Evolutionary conservation across 2,329 filamentous ascomycete species (phyloP).

Genomic region (Xylaria sp.): DNA sequence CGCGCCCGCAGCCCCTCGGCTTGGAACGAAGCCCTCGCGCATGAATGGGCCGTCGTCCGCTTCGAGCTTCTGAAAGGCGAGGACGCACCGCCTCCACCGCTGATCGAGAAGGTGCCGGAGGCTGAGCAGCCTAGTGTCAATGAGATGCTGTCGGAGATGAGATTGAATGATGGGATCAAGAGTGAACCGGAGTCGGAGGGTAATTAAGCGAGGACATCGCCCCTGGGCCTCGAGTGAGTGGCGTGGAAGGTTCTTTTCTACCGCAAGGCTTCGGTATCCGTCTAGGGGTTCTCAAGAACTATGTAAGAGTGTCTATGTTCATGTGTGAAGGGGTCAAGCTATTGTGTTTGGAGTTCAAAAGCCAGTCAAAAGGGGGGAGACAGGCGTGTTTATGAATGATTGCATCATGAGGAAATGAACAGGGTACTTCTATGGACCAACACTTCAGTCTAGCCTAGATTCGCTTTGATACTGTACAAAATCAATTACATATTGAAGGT

Average conservation of each 20-base stretch:
- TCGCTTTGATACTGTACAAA: background rate
- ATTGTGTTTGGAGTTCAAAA: background rate
- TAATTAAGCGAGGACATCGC: background rate
- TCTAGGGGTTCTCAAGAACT: background rate
- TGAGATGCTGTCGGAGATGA: slow-evolving; percentile 39
- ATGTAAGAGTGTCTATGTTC: background rate
- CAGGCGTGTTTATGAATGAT: background rate
- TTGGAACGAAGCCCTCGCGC: slow-evolving; percentile 33
- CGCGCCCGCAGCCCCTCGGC: slow-evolving; percentile 21
- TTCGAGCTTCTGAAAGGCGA: slow-evolving; percentile 39
- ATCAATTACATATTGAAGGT: background rate
- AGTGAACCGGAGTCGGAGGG: slow-evolving; percentile 6
- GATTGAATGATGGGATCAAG: slow-evolving; percentile 16
- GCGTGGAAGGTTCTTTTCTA: background rate
- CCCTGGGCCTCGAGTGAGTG: background rate
- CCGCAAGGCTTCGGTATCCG: background rate
- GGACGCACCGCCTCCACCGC: slow-evolving; percentile 35
- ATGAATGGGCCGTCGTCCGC: slow-evolving; percentile 46
- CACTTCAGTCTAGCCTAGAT: background rate
- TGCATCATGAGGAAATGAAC: background rate
- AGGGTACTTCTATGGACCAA: background rate
- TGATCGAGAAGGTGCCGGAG: slow-evolving; percentile 40
- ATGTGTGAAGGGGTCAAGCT: background rate
- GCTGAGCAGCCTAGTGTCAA: slow-evolving; percentile 23
- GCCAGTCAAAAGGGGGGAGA: background rate